Evolutionary conservation across 805 yeast species (phyloP).

Genomic region (Starmerella davenportii): DNA sequence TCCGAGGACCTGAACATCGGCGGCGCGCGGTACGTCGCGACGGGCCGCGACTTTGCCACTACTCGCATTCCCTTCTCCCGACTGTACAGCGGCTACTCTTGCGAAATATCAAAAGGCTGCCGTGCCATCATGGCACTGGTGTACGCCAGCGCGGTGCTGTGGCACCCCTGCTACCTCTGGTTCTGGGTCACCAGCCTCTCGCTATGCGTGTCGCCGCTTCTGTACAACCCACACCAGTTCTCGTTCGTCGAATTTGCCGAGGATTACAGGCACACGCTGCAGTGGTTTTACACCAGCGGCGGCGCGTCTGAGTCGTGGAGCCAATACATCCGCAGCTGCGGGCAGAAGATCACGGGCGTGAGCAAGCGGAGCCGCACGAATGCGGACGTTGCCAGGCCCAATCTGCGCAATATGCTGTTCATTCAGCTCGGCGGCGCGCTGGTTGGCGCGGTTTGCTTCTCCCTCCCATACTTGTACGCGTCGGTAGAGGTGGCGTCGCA

Average conservation of each 20-base stretch:
- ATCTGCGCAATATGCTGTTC: conserved; percentile 45
- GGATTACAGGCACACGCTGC: conserved; percentile 68
- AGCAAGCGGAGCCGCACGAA: conserved; percentile 28
- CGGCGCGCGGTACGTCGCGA: conserved; percentile 66
- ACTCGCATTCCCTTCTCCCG: conserved; percentile 47
- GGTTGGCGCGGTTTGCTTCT: conserved; percentile 37
- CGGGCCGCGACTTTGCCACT: conserved; percentile 72
- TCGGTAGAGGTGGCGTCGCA: neutral
- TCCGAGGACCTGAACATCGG: conserved; percentile 53
- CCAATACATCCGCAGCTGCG: conserved; percentile 38
- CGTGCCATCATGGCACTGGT: conserved; percentile 34
- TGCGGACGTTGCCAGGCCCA: conserved; percentile 45
- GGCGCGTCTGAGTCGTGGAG: conserved; percentile 48
- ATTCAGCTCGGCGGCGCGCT: conserved; percentile 52
- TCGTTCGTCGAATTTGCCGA: conserved; percentile 74
- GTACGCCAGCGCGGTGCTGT: conserved; percentile 42
- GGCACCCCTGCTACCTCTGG: conserved; percentile 78
- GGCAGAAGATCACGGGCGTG: conserved; percentile 73
- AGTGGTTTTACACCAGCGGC: conserved; percentile 54
- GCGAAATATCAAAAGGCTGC: conserved; percentile 38
- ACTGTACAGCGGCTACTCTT: conserved; percentile 50
- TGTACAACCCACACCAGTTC: conserved; percentile 89
- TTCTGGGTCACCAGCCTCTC: conserved; percentile 83
- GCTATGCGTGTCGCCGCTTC: conserved; percentile 66
- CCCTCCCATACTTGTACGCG: conserved; percentile 34